These are phyloP conservation scores for Phalaenopsis aphrodite DNA, from an alignment of 106 monocot genomes.

Conservation along the genomic window DNA sequence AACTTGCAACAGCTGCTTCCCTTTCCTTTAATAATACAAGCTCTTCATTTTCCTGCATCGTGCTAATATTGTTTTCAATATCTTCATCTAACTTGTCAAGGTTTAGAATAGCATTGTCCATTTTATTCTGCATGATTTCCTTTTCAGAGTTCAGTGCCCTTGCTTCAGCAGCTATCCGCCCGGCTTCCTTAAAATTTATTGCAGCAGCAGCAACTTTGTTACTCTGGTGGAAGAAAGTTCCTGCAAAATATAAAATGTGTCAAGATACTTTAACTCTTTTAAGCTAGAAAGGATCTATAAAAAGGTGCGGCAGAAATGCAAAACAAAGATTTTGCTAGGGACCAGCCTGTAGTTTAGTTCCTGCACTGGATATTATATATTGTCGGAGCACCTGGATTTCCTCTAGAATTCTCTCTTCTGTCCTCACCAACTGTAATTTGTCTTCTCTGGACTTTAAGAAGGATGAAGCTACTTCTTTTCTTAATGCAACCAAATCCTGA, in stretches of 20 bases:
- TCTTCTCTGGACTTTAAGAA: conserved; percentile 64
- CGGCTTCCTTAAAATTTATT: conserved; percentile 93
- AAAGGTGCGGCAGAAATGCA: not conserved
- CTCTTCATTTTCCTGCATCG: conserved; percentile 61
- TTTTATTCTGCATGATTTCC: conserved; percentile 49
- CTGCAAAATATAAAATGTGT: conserved; percentile 20
- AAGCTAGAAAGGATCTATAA: not conserved
- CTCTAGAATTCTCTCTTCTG: conserved; percentile 57
- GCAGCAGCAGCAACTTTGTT: conserved; percentile 90
- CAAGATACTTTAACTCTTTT: too few species aligned
- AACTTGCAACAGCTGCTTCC: conserved; percentile 62
- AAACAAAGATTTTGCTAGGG: not conserved
- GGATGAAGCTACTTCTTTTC: conserved; percentile 47
- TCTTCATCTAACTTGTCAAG: conserved; percentile 55
- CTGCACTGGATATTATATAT: conserved; percentile 44
- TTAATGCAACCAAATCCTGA: conserved; percentile 39
- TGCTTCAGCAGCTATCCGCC: conserved; percentile 71
- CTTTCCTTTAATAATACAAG: conserved; percentile 54
- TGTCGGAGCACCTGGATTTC: conserved; percentile 58
- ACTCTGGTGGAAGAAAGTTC: conserved; percentile 70
- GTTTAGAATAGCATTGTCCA: conserved; percentile 32
- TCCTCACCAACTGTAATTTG: conserved; percentile 50
- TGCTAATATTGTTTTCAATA: conserved; percentile 30
- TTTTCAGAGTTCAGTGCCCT: conserved; percentile 66
- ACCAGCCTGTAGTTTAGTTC: conserved; percentile 69